Evolutionary conservation across 371 early-diverging fungal species (phyloP).

Genomic region (Rhizopus microsporus): DNA sequence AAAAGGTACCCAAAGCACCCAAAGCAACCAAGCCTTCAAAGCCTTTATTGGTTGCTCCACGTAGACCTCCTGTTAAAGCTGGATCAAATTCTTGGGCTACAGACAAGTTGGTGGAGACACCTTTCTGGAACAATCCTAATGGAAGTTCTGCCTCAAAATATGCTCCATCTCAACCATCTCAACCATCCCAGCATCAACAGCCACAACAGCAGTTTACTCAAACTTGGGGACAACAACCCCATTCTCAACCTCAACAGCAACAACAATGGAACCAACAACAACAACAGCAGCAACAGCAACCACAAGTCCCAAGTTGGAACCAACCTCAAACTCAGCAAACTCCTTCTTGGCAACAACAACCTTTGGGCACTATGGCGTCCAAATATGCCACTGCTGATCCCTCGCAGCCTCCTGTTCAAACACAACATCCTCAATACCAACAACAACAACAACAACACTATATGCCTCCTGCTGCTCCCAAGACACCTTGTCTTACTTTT

Average conservation of each 20-base stretch:
- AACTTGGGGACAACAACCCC: no score
- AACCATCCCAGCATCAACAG: not conserved
- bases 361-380: no score
- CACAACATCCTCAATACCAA: constrained; percentile 1
- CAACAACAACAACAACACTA: constrained; percentile 7
- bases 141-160: constrained; percentile 14
- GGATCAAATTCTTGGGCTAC: not conserved
- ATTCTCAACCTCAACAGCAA: no score
- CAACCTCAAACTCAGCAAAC: not conserved
- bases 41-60: not conserved
- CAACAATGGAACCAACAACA: no score
- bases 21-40: not conserved
- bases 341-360: no score
- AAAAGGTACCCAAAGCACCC: not conserved
- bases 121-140: constrained; percentile 38
- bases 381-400: no score
- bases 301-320: not conserved
- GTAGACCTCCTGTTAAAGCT: not conserved
- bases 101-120: constrained; percentile 8
- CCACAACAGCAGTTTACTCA: not conserved
- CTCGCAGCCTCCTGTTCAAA: constrained; percentile 1
- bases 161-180: not conserved
- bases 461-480: not conserved
- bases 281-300: not conserved
- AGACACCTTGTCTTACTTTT: constrained; percentile 24